Evolutionary conservation across 1,139 yeast species (phyloP).

Genomic region (Blastobotrys buckinghamii): DNA sequence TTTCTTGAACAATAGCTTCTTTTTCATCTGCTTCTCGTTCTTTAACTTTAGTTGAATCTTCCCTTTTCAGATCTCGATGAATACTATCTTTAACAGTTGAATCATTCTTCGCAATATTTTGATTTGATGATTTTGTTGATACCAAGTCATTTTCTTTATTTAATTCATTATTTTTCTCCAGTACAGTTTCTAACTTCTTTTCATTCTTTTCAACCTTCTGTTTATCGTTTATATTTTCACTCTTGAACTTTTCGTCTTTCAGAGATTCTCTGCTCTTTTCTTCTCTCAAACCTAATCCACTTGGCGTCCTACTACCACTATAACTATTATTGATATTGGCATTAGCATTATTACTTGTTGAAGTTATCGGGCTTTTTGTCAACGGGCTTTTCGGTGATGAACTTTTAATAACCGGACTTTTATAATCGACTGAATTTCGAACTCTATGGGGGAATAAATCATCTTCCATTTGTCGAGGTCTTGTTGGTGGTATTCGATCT

Average conservation of each 20-base stretch:
- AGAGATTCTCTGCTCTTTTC: not conserved
- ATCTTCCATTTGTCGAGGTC: conserved; percentile 12
- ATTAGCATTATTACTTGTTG: not conserved
- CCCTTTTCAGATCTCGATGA: not conserved
- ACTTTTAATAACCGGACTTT: not conserved
- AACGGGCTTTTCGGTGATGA: conserved; percentile 3
- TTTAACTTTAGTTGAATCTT: not conserved
- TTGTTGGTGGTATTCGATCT: conserved; percentile 9
- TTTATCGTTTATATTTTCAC: not conserved
- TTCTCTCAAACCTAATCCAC: not conserved
- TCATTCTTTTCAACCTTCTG: not conserved
- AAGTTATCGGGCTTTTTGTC: not conserved
- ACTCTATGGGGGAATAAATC: conserved; percentile 14
- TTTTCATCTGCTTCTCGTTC: conserved; percentile 1
- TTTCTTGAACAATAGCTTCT: conserved; percentile 1
- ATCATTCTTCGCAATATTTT: not conserved
- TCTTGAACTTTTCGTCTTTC: not conserved
- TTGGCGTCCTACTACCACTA: not conserved
- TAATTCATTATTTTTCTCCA: not conserved
- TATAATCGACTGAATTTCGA: conserved; percentile 5
- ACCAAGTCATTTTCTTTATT: not conserved
- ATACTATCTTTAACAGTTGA: too few relatives aligned
- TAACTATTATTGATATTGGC: not conserved
- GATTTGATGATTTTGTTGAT: not conserved
- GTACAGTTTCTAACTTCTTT: not conserved